These are phyloP conservation scores for Acarospora socialis DNA, from an alignment of 2,329 filamentous ascomycete species.

Conservation along the genomic window DNA sequence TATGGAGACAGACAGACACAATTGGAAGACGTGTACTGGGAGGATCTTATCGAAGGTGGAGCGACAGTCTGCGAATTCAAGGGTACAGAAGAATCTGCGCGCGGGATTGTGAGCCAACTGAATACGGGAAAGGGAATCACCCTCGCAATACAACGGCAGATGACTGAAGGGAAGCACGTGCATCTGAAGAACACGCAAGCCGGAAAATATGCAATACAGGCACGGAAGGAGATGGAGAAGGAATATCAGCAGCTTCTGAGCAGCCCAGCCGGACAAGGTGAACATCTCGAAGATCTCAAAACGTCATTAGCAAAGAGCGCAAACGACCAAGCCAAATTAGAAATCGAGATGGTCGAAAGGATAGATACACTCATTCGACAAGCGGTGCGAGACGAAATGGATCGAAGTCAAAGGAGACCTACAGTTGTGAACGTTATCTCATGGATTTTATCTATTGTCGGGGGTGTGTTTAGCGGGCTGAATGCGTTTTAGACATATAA, in stretches of 20 bases:
- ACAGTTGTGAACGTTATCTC: too few species aligned
- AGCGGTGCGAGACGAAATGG: too few species aligned
- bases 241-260: conserved; percentile 7
- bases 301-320: too few species aligned
- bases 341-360: too few species aligned
- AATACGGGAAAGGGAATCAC: conserved; percentile 9
- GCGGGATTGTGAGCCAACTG: conserved; percentile 9
- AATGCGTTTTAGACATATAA: too few species aligned
- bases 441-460: too few species aligned
- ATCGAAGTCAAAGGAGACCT: too few species aligned
- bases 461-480: too few species aligned
- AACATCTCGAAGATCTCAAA: too few species aligned
- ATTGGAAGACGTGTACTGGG: conserved; percentile 11
- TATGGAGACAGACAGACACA: conserved; percentile 9
- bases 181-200: conserved; percentile 30
- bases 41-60: conserved; percentile 9
- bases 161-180: conserved; percentile 13
- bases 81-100: conserved; percentile 7
- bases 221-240: conserved; percentile 1
- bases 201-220: conserved; percentile 7
- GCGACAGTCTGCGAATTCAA: conserved; percentile 8
- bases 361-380: too few species aligned
- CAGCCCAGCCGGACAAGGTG: too few species aligned
- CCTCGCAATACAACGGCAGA: conserved; percentile 7
- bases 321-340: too few species aligned